Conservation (phyloP, 2,329 filamentous ascomycete species). For the Aureobasidium sp. region DNA sequence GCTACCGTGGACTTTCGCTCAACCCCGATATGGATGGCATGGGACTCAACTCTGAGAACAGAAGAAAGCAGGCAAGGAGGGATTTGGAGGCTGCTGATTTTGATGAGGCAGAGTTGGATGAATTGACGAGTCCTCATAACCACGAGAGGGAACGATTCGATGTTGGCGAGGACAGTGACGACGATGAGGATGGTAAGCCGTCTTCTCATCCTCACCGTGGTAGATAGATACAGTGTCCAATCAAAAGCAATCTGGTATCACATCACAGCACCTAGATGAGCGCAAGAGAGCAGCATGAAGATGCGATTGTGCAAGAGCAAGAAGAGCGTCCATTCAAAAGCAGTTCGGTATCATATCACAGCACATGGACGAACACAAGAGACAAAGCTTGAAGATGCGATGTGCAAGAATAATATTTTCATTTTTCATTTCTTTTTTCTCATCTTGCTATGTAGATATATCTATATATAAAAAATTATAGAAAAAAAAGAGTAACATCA, state of each 20-base stretch:
- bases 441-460: neutral
- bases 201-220: neutral
- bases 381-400: neutral
- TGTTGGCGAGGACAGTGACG: constrained; percentile 14
- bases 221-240: neutral
- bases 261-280: neutral
- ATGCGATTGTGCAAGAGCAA: neutral
- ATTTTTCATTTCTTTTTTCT: neutral
- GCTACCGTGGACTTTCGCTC: constrained; percentile 37
- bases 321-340: neutral
- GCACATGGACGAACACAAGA: neutral
- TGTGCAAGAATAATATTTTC: neutral
- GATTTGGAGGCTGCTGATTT: constrained; percentile 57
- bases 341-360: neutral
- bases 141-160: constrained; percentile 20
- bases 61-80: constrained; percentile 27
- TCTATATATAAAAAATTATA: too few relatives aligned
- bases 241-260: neutral
- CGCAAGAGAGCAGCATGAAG: neutral
- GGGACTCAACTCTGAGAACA: constrained; percentile 37
- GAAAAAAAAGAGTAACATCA: neutral
- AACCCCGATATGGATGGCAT: constrained; percentile 36
- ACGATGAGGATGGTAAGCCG: neutral
- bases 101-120: constrained; percentile 53
- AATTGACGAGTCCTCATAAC: constrained; percentile 34